These are phyloP conservation scores for Chrysoporthe cubensis DNA, from an alignment of 2,329 filamentous ascomycete species.

Conservation along the genomic window DNA sequence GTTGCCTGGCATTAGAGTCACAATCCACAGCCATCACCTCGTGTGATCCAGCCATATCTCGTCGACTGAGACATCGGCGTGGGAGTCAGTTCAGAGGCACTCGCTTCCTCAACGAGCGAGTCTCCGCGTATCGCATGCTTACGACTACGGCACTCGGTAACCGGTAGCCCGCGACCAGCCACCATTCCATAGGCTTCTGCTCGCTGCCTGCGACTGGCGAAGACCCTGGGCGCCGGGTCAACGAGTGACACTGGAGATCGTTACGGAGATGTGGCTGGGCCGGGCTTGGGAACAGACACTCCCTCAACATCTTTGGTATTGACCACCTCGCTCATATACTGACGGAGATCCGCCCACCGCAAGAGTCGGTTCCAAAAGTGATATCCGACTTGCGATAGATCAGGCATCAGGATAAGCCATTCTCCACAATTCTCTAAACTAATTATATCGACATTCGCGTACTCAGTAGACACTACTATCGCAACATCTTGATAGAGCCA, in stretches of 20 bases:
- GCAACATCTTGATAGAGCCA: neutral
- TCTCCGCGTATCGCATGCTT: conserved; percentile 24
- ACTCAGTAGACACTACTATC: neutral
- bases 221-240: conserved; percentile 25
- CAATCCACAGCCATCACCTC: neutral
- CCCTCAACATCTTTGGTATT: conserved; percentile 24
- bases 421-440: neutral
- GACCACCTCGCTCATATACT: neutral
- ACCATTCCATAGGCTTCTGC: conserved; percentile 24
- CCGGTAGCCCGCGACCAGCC: conserved; percentile 20
- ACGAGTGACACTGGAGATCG: conserved; percentile 24
- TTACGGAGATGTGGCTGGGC: conserved; percentile 21
- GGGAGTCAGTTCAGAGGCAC: conserved; percentile 11
- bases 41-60: neutral
- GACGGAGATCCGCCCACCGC: neutral
- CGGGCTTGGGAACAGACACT: conserved; percentile 22
- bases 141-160: conserved; percentile 18
- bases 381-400: neutral
- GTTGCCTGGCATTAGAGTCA: neutral
- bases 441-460: neutral
- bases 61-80: neutral
- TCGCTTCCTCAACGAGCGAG: conserved; percentile 4
- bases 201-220: conserved; percentile 21
- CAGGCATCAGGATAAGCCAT: neutral
- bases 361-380: neutral